Evolutionary conservation across 129 eudicot genomes (phyloP), one percentile per base, ranked within the genome.

Genomic region (Arctium lappa): DNA sequence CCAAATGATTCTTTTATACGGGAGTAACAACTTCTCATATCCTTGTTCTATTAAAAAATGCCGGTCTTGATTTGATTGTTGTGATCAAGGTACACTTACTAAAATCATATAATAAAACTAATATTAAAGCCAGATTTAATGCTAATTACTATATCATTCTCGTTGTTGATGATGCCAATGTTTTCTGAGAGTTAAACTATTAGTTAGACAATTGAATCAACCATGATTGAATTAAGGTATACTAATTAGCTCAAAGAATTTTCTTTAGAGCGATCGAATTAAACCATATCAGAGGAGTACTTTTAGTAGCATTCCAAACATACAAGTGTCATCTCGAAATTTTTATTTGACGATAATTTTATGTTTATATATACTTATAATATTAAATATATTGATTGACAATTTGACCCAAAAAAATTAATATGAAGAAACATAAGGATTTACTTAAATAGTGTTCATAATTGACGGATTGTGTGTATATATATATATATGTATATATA

Each of bases 31-130:
- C 38, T 13, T 15, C 75, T 50, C 62, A 50, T 50, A 34, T 71
- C 36, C 34, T 50, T 36, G 22, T 65, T 42, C 36, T 33, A 2
- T 42, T 15, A 42, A 16, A 29, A 69, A 31, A 69, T 56, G 22
- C 7, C 22, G 27, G 18, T 30, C 16, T 30, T 79, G 76, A 44
- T 79, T 79, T 79, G 83, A 79, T 69, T 44, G 76, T 31, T 69
- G 46, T 70, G n/a, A 11, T 42, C 46, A 79, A 79, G 32, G 12
- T 68, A 30, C n/a, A 15, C 6, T 2, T 44, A 60, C 10, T 8
- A 46, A 42, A 46, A 42, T 42, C 2, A 42, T 0, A 42, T 6
- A 7, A 42, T 42, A 37, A 2, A 33, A 33, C 36, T 33, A 33
- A 42, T 42, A 40, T 40, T 40, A 40, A 40, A 4, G 6, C 9